Evolutionary conservation across 768 basidiomycete species (phyloP), one percentile per base, ranked within the genome.

Genomic region (Mycena haematopus): DNA sequence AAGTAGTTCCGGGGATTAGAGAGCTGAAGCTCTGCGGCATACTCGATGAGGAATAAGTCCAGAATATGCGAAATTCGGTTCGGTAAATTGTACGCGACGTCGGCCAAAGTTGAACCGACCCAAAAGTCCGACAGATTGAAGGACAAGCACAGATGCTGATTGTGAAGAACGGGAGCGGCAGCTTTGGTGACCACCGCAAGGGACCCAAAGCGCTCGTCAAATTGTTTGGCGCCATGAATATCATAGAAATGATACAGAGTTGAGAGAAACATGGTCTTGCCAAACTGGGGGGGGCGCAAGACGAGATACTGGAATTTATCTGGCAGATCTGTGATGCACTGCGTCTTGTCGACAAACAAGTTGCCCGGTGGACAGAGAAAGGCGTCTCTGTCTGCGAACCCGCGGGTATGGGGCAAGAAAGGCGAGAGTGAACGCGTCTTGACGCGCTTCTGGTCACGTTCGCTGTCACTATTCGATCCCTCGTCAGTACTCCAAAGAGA

Each of bases 231-330:
- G 1, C 25, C 47, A 17, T 56, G 60, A 13, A 51, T 55, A 42
- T 57, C 61, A 15, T 45, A 57, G 33, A 51, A 57, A 7, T 56
- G 33, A 4, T 21, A 17, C 15, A 62, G n/a, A 7, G 42, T 52
- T 6, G 61, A 62, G 3, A 62, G 50, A 46, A 62, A 45, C 31
- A 42, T 25, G 2, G 50, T 62, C 17, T 62, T 62, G 5, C 61
- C 61, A 29, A 62, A 62, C 17, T 40, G 54, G 2, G 61, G 61
- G 1, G 61, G 61, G n/a, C 61, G 61, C 10, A 62, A 19, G 8
- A 62, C 49, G 3, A 62, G 17, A 40, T 21, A 36, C 14, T 31
- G 55, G 19, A 56, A 57, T 15, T 6, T 35, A 15, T 33, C 31
- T 8, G 61, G 55, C 7, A 62, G 24, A 29, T 44, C 5, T 9